Conservation (phyloP, 2,329 filamentous ascomycete genomes). For the Colletotrichum sp. region DNA sequence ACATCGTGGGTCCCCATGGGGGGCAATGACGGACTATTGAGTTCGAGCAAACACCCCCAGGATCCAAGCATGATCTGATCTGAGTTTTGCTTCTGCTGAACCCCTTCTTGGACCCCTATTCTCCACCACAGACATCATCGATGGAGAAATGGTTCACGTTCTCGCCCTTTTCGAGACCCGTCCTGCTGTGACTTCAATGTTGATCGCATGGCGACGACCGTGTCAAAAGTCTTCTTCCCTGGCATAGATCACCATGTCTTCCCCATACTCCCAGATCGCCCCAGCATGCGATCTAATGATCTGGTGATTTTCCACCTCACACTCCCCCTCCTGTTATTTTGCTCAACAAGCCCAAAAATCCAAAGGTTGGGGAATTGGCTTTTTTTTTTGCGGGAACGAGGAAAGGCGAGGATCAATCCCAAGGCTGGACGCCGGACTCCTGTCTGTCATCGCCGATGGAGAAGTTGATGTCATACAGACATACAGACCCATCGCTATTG, state of each 20-base stretch:
- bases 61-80: not conserved
- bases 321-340: not conserved
- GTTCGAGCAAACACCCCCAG: not conserved
- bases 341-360: not conserved
- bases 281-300: not conserved
- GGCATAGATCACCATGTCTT: not conserved
- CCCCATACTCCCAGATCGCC: not conserved
- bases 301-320: not conserved
- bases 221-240: not conserved
- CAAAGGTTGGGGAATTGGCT: not conserved
- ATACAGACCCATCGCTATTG: slow-evolving; percentile 1
- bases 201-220: not conserved
- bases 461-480: slow-evolving; percentile 15
- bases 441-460: slow-evolving; percentile 6
- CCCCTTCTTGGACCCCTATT: slow-evolving; percentile 10
- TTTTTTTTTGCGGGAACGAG: not conserved
- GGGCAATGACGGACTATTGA: not conserved
- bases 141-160: not conserved
- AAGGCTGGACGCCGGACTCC: not conserved
- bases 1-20: slow-evolving; percentile 5
- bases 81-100: not conserved
- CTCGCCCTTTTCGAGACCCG: not conserved
- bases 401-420: not conserved
- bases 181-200: not conserved
- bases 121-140: slow-evolving; percentile 13